phyloP scores from a whole-genome alignment of 306 rosid species.

The Fragaria ananassa region DNA sequence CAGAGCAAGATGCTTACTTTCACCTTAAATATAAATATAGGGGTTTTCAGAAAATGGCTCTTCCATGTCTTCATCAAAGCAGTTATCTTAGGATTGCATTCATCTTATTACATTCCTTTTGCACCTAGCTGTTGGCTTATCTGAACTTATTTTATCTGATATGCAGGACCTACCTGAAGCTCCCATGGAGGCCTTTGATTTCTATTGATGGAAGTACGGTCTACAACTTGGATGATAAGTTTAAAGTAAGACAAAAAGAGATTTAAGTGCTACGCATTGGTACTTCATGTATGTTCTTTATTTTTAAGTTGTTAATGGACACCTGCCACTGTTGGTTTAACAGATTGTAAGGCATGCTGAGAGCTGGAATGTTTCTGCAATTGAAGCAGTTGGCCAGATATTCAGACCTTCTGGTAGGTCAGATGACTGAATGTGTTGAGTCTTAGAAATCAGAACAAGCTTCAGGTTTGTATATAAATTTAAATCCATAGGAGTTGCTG shows the following conservation, averaged over 20 bases:
- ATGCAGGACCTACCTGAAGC: slow-evolving; percentile 80
- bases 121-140: background rate
- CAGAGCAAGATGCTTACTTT: background rate
- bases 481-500: background rate
- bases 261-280: slow-evolving; percentile 1
- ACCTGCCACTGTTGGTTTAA: slow-evolving; percentile 18
- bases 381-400: slow-evolving; percentile 80
- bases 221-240: slow-evolving; percentile 56
- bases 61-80: background rate
- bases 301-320: slow-evolving; percentile 3
- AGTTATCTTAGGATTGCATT: background rate
- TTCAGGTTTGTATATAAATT: background rate
- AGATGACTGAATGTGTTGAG: background rate
- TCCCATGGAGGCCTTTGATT: slow-evolving; percentile 91
- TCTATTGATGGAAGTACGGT: slow-evolving; percentile 66
- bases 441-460: background rate
- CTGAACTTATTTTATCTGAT: slow-evolving; percentile 9
- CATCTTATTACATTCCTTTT: background rate
- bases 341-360: slow-evolving; percentile 86
- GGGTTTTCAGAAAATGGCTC: background rate
- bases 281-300: background rate
- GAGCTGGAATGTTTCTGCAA: slow-evolving; percentile 83
- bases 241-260: slow-evolving; percentile 19
- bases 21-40: background rate
- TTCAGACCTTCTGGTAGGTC: slow-evolving; percentile 48